phyloP scores from a whole-genome alignment of 2,329 filamentous ascomycete species.

The Ascochyta koolunga region DNA sequence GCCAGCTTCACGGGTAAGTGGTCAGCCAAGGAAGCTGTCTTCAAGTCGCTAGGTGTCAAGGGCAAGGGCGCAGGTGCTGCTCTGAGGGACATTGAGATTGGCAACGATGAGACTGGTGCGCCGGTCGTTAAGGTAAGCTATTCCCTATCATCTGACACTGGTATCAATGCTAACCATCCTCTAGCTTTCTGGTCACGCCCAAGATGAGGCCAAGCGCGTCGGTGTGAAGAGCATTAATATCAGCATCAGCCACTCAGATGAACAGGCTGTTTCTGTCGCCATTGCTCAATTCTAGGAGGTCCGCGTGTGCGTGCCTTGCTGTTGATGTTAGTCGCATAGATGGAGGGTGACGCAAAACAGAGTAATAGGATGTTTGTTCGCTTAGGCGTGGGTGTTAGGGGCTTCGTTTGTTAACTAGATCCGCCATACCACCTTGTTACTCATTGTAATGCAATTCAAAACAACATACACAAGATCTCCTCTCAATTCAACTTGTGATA shows the following conservation, averaged over 20 bases:
- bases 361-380: constrained; percentile 5
- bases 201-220: constrained; percentile 80
- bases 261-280: constrained; percentile 92
- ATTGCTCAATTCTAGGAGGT: constrained; percentile 73
- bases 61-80: constrained; percentile 88
- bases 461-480: not conserved
- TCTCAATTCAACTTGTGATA: not conserved
- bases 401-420: constrained; percentile 5
- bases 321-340: not conserved
- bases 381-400: constrained; percentile 6
- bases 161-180: constrained; percentile 17
- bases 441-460: constrained; percentile 15
- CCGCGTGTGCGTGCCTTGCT: not conserved
- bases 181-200: constrained; percentile 85
- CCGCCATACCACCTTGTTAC: constrained; percentile 11
- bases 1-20: constrained; percentile 94
- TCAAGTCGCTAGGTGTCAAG: constrained; percentile 90
- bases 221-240: constrained; percentile 89
- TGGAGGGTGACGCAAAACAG: not conserved
- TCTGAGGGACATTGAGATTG: constrained; percentile 93
- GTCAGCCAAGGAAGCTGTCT: constrained; percentile 98
- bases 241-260: constrained; percentile 94
- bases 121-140: constrained; percentile 81
- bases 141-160: not conserved
- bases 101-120: constrained; percentile 78